Evolutionary conservation across 441 rosid species (phyloP), one percentile per base, ranked within the genome.

Genomic region (Gossypium lobatum): DNA sequence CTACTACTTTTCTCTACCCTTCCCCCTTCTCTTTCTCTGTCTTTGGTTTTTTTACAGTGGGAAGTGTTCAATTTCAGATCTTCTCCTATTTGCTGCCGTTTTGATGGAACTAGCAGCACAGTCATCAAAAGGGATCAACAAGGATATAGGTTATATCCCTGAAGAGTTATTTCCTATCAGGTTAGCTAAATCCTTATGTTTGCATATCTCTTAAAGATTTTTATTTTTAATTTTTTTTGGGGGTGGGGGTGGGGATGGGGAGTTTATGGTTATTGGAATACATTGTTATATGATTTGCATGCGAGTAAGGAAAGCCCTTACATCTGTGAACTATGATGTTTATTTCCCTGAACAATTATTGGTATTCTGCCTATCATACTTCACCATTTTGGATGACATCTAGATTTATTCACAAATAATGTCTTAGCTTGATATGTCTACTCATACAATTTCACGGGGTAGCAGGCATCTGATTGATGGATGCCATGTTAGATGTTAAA

Each of bases 81-180:
- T 94, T 46, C 93, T 94, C 83, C 80, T 94, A 18, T 82, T 94
- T 86, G 91, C 97, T 78, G 94, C 97, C 71, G 53, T 92, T 54
- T 82, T 94, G 73, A 85, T 94, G 98, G 97, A 92, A 80, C 84
- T 94, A 76, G 97, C 97, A 77, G 95, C 98, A 50, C 95, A 85
- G 73, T 81, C 88, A 42, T 87, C 97, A 10, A 89, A 89, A 83
- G 95, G 97, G 74, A 92, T 94, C 78, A 73, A 73, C 79, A 87
- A 80, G 71, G 92, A 88, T 70, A 65, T 71, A 61, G 68, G 87
- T 59, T 81, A 80, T 76, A 72, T 73, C 73, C 83, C 95, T 76
- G 94, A 92, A 75, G 98, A 92, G 83, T 73, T 87, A 75, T 76
- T 83, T 78, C 94, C 95, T 42, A 73, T 89, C 71, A 88, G 91